Evolutionary conservation across 345 rosid species (phyloP).

Genomic region (Rhizophora mangle): DNA sequence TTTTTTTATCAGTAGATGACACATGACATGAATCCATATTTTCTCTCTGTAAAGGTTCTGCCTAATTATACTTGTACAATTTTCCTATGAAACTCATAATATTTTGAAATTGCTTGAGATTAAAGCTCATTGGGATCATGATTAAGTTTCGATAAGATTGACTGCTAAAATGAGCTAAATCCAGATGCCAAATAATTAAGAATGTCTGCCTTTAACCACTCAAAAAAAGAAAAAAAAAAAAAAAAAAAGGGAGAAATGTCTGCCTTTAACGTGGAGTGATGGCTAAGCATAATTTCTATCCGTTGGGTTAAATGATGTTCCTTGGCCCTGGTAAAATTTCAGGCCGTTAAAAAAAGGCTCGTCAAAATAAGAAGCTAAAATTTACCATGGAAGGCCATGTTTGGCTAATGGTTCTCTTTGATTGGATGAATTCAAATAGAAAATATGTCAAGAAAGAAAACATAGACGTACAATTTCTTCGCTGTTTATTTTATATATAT

Average conservation of each 20-base stretch:
- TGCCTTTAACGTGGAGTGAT: not conserved
- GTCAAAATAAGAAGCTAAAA: not conserved
- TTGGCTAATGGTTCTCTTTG: not conserved
- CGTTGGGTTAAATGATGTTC: not conserved
- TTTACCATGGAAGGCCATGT: not conserved
- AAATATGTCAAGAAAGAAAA: no score
- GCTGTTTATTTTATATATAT: no score
- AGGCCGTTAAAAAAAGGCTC: not conserved
- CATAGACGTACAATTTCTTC: no score
- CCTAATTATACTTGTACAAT: no score
- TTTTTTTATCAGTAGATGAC: no score
- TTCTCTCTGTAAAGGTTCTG: no score
- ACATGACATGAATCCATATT: no score
- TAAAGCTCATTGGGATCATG: not conserved
- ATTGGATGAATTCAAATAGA: no score
- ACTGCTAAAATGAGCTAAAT: not conserved
- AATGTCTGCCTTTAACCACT: not conserved
- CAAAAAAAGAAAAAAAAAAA: no score
- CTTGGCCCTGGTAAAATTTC: not conserved
- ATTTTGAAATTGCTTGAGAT: not conserved
- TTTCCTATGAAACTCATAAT: no score
- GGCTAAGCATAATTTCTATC: not conserved
- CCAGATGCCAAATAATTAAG: not conserved
- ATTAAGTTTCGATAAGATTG: constrained; percentile 10
- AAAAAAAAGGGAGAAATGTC: no score